Evolutionary conservation across 192 early-diverging fungal species (phyloP), one percentile per base, ranked within the genome.

Genomic region (Lunasporangiospora selenospora): DNA sequence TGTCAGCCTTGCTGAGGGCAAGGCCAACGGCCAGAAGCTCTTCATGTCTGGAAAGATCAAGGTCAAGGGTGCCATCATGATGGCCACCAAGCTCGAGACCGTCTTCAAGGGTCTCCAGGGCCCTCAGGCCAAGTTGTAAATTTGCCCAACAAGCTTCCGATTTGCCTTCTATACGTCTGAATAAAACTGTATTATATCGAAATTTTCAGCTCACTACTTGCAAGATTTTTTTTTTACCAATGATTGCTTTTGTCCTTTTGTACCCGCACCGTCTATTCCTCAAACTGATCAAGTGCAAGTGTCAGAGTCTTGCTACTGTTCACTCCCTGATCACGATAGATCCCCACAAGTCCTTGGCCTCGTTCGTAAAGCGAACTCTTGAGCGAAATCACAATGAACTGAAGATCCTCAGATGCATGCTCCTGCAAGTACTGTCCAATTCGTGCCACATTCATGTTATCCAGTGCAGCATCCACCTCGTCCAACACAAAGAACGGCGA

Each of bases 401-500:
- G 98, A 46, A 96, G 90, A 36, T 78, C 67, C 1, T 80, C 80
- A 34, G 43, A 69, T 5, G 78, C 88, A 58, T 94, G 89, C 56
- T 88, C 84, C 29, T 90, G 86, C 53, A 99, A 87, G 67, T 98
- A 99, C 54, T 88, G 85, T 1, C 94, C 93, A 37, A 99, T 91
- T 75, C 91, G 90, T 24, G 90, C 84, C 8, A 99, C 98, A 58
- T 99, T 99, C 48, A 94, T 87, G 76, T 95, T 94, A 70, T 99
- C 98, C 13, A 99, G 81, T 2, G 98, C 98, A 4, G 98, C 98
- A 77, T 99, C 98, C 9, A 99, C 95, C 79, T 99, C 98, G 69
- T 99, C 98, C 32, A 99, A 82, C 11, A 99, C 94, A 90, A 99
- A 99, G 81, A 99, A 99, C 3, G 98, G 98, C 7, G 98, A 91